Conservation (phyloP, 495 filamentous ascomycete species). For the Gamarada debralockiae region DNA sequence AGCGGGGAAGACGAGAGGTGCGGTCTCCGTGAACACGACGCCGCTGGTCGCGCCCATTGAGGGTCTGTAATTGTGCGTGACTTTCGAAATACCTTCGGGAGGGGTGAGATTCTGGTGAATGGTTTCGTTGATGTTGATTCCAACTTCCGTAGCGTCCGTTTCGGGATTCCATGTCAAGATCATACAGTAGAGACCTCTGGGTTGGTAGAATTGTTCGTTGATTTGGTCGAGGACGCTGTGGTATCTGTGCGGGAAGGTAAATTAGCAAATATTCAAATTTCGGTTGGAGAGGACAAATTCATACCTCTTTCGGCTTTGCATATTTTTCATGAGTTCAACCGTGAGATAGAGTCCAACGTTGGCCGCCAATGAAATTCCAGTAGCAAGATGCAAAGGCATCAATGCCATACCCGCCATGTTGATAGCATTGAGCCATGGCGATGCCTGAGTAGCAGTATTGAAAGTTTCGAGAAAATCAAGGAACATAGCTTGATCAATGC, state of each 20-base stretch:
- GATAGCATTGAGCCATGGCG: slow-evolving; percentile 35
- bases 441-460: slow-evolving; percentile 36
- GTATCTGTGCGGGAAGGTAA: too few relatives aligned
- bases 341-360: slow-evolving; percentile 27
- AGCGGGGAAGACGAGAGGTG: slow-evolving; percentile 48
- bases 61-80: slow-evolving; percentile 30
- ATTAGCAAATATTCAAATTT: slow-evolving; percentile 27
- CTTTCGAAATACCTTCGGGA: slow-evolving; percentile 26
- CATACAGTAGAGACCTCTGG: slow-evolving; percentile 52
- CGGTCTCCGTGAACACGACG: slow-evolving; percentile 43
- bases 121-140: slow-evolving; percentile 29
- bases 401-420: slow-evolving; percentile 35
- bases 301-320: slow-evolving; percentile 36
- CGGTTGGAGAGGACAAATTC: slow-evolving; percentile 36
- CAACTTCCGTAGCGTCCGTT: slow-evolving; percentile 23
- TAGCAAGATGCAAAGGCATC: slow-evolving; percentile 18
- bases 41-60: slow-evolving; percentile 41
- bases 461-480: slow-evolving; percentile 47
- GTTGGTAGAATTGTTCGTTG: slow-evolving; percentile 52
- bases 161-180: slow-evolving; percentile 55
- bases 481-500: slow-evolving; percentile 47
- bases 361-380: slow-evolving; percentile 35
- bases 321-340: slow-evolving; percentile 36
- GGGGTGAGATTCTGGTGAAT: slow-evolving; percentile 3
- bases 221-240: slow-evolving; percentile 44